Evolutionary conservation across 2,329 filamentous ascomycete species (phyloP).

Genomic region (Aquanectria penicillioides): DNA sequence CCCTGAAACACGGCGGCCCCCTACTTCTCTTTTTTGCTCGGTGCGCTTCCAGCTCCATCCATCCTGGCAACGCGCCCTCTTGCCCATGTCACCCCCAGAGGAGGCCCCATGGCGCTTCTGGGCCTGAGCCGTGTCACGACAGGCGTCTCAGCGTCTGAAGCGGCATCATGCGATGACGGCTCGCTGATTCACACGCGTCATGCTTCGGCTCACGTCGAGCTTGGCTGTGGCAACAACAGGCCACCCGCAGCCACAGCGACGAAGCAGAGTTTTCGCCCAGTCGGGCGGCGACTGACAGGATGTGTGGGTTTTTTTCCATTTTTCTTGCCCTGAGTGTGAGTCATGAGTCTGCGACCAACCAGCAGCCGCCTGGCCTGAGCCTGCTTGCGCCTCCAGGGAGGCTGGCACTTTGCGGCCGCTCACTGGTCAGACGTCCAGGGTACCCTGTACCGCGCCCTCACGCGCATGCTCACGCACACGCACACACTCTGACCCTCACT

Average conservation of each 20-base stretch:
- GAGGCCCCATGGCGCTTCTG: constrained; percentile 5
- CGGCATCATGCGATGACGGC: constrained; percentile 21
- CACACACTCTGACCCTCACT: neutral
- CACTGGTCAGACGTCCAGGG: constrained; percentile 43
- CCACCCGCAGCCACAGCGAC: constrained; percentile 29
- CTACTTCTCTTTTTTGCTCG: constrained; percentile 37
- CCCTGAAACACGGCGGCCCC: constrained; percentile 43
- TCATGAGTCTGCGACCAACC: constrained; percentile 41
- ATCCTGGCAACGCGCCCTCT: constrained; percentile 33
- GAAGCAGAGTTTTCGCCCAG: constrained; percentile 29
- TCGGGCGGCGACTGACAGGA: constrained; percentile 26
- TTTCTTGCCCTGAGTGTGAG: constrained; percentile 38
- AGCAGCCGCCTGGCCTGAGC: constrained; percentile 30
- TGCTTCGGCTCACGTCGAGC: constrained; percentile 8
- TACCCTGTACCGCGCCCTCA: constrained; percentile 33
- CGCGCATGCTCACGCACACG: constrained; percentile 11
- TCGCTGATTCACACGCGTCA: constrained; percentile 14
- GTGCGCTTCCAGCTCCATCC: constrained; percentile 25
- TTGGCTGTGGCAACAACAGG: constrained; percentile 19
- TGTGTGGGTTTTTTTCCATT: constrained; percentile 36
- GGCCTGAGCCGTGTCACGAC: constrained; percentile 28
- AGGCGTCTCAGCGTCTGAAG: constrained; percentile 34
- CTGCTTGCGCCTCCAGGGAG: constrained; percentile 37
- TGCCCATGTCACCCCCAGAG: constrained; percentile 8
- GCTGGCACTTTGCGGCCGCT: constrained; percentile 45